phyloP scores from a whole-genome alignment of 2,329 filamentous ascomycete genomes.

The Fusarium sp. region DNA sequence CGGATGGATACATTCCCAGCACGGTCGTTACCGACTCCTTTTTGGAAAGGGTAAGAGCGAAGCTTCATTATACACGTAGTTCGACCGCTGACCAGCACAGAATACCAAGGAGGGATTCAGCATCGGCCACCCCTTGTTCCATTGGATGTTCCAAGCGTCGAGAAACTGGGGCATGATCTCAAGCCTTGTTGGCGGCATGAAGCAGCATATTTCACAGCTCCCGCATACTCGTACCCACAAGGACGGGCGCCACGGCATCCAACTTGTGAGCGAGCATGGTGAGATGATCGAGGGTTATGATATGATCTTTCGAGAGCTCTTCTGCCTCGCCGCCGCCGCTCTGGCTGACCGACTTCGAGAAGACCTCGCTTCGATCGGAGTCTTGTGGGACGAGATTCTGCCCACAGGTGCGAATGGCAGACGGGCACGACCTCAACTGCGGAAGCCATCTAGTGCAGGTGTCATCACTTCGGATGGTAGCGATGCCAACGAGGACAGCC shows the following conservation, averaged over 20 bases:
- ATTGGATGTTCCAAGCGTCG: slow-evolving; percentile 88
- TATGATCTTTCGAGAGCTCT: slow-evolving; percentile 82
- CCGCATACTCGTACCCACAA: slow-evolving; percentile 44
- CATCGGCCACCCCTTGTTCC: slow-evolving; percentile 81
- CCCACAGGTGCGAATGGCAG: slow-evolving; percentile 65
- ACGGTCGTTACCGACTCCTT: slow-evolving; percentile 85
- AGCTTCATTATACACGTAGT: neutral
- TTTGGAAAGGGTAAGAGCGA: slow-evolving; percentile 67
- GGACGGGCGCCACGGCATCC: slow-evolving; percentile 48
- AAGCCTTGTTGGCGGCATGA: slow-evolving; percentile 78
- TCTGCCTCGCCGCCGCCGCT: slow-evolving; percentile 82
- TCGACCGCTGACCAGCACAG: slow-evolving; percentile 37
- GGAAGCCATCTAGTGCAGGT: slow-evolving; percentile 31
- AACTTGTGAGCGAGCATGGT: slow-evolving; percentile 64
- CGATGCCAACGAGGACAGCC: slow-evolving; percentile 30
- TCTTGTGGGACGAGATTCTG: slow-evolving; percentile 81
- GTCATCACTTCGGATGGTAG: slow-evolving; percentile 15
- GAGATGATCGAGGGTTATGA: slow-evolving; percentile 77
- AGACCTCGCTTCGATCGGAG: slow-evolving; percentile 72
- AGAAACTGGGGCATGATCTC: slow-evolving; percentile 79
- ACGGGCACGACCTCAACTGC: slow-evolving; percentile 29
- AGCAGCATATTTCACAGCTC: slow-evolving; percentile 71
- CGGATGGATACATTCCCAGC: slow-evolving; percentile 76
- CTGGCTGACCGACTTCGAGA: slow-evolving; percentile 76
- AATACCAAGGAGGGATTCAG: slow-evolving; percentile 78